Evolutionary conservation across 2,329 filamentous ascomycete species (phyloP).

Genomic region (Boeremia exigua): DNA sequence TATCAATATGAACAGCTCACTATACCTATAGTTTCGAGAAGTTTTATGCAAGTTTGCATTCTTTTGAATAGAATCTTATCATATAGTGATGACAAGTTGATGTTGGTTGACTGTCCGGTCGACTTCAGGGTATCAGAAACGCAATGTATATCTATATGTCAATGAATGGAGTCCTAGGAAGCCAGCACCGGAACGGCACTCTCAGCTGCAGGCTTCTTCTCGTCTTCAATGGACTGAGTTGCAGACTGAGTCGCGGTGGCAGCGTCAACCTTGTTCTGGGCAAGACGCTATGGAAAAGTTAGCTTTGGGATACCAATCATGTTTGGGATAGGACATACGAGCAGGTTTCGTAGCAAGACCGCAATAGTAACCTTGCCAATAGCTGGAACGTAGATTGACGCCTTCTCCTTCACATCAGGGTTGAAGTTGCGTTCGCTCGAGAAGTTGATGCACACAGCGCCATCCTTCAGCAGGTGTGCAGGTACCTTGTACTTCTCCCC

Average conservation of each 20-base stretch:
- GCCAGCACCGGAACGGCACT: constrained; percentile 16
- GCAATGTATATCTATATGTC: not conserved
- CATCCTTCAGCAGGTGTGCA: constrained; percentile 79
- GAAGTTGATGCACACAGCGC: constrained; percentile 98
- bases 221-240: constrained; percentile 7
- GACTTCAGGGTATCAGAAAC: constrained; percentile 39
- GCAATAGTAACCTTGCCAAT: constrained; percentile 98
- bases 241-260: constrained; percentile 20
- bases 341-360: constrained; percentile 83
- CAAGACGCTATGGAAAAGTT: constrained; percentile 45
- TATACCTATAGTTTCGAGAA: not conserved
- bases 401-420: constrained; percentile 89
- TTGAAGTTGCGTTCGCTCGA: constrained; percentile 95
- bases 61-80: not conserved
- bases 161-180: not conserved
- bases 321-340: constrained; percentile 64
- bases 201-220: constrained; percentile 28
- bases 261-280: constrained; percentile 51
- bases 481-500: constrained; percentile 89
- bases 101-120: constrained; percentile 23
- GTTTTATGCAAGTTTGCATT: not conserved
- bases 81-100: not conserved
- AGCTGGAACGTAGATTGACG: constrained; percentile 94
- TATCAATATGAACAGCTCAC: too few relatives aligned
- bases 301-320: not conserved